Evolutionary conservation across 495 filamentous ascomycete genomes (phyloP).

Genomic region (Hypoxylon perforatum): DNA sequence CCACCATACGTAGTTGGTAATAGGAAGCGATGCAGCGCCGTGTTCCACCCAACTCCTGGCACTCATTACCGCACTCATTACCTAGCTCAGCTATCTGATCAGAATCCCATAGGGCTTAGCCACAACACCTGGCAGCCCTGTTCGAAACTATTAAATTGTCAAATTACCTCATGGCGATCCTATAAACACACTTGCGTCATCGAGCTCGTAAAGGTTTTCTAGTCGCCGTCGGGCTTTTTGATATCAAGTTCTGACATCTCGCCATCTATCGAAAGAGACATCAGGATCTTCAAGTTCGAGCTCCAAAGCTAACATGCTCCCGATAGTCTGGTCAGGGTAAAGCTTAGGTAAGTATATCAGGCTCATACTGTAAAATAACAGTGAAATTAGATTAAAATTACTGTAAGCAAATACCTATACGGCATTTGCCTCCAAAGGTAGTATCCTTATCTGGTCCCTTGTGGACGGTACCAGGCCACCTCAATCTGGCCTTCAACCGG

Average conservation of each 20-base stretch:
- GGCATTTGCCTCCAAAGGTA: conserved; percentile 10
- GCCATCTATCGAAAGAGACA: neutral
- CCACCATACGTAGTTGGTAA: conserved; percentile 17
- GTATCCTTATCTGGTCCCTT: conserved; percentile 29
- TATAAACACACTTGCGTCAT: conserved; percentile 23
- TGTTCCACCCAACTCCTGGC: neutral
- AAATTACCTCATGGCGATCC: conserved; percentile 9
- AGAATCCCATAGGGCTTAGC: conserved; percentile 22
- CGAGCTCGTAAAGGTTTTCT: neutral
- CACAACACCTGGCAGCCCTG: conserved; percentile 10
- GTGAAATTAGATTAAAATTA: neutral
- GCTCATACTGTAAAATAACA: conserved; percentile 1
- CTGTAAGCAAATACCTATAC: conserved; percentile 15
- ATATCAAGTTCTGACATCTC: conserved; percentile 8
- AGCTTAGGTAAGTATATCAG: conserved; percentile 8
- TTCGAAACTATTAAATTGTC: conserved; percentile 13
- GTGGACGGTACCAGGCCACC: conserved; percentile 29
- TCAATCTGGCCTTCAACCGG: conserved; percentile 34
- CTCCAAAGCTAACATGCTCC: conserved; percentile 15
- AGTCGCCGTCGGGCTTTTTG: neutral
- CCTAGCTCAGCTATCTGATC: conserved; percentile 5
- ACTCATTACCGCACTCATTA: neutral
- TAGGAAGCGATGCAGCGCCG: conserved; percentile 1
- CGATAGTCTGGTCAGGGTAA: conserved; percentile 10
- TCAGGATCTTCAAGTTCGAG: neutral